phyloP scores from a whole-genome alignment of 1,284 basidiomycete species.

The Microbotryum scabiosae region DNA sequence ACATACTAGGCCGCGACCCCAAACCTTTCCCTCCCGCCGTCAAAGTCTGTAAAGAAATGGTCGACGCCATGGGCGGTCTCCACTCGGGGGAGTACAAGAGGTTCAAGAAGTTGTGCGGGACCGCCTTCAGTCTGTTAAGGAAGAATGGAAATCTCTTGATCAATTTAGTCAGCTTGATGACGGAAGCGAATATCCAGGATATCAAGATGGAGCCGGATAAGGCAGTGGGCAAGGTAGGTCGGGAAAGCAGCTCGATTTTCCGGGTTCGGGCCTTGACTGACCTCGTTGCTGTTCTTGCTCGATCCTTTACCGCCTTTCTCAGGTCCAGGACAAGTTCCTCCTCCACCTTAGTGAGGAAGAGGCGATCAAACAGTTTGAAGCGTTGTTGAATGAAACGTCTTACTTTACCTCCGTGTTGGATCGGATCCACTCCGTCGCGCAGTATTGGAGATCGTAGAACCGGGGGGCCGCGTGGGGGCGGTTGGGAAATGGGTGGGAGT shows the following conservation, averaged over 20 bases:
- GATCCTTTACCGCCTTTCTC: slow-evolving; percentile 37
- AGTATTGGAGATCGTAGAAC: slow-evolving; percentile 30
- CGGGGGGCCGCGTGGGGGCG: no score
- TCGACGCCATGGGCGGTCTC: slow-evolving; percentile 97
- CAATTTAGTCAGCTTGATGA: slow-evolving; percentile 93
- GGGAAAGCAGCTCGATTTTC: not conserved
- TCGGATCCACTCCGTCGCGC: slow-evolving; percentile 56
- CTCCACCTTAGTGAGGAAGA: slow-evolving; percentile 89
- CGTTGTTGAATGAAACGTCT: slow-evolving; percentile 84
- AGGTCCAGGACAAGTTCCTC: slow-evolving; percentile 94
- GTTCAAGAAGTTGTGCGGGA: slow-evolving; percentile 94
- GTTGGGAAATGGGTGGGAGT: no score
- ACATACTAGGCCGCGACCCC: slow-evolving; percentile 94
- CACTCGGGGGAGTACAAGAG: slow-evolving; percentile 81
- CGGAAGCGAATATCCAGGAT: slow-evolving; percentile 95
- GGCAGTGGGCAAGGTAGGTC: slow-evolving; percentile 47
- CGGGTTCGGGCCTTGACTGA: not conserved
- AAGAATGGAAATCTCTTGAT: slow-evolving; percentile 98
- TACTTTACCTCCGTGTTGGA: slow-evolving; percentile 90
- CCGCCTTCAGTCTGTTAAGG: slow-evolving; percentile 86
- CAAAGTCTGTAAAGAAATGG: slow-evolving; percentile 99
- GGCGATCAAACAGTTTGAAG: slow-evolving; percentile 93
- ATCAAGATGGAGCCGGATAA: slow-evolving; percentile 69
- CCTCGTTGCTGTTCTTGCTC: not conserved
- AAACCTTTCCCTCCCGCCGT: slow-evolving; percentile 97